Evolutionary conservation across 1,284 basidiomycete species (phyloP), one percentile per base, ranked within the genome.

Genomic region (Chondrostereum purpureum): DNA sequence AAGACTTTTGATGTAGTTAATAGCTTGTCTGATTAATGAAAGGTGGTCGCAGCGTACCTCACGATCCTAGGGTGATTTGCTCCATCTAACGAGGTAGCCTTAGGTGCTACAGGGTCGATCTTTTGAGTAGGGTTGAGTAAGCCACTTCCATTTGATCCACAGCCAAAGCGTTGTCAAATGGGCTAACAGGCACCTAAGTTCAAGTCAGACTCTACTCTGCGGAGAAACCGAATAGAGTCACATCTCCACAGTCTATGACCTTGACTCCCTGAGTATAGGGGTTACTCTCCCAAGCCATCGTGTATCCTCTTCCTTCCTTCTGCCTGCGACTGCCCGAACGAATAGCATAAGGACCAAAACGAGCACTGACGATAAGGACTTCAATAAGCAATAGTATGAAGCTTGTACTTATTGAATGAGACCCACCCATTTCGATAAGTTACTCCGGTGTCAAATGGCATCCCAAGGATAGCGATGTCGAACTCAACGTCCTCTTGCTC

Each of bases 311-410:
- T 17, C 60, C 50, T 13, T 70, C 67, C 23, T 76, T 65, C 54
- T 88, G 80, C 43, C 88, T 68, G 44, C 84, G 71, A 55, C 83
- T 84, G 3, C 86, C 87, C 6, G 83, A 81, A 22, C 88, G 80
- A 55, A 91, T 91, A 4, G 83, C 88, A 55, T 75, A 77, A 2
- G 88, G 88, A 8, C 88, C 88, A 66, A 91, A 91, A 2, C 88
- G 77, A 19, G 88, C 88, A n/a, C 70, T 73, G 31, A 21, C 4
- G 22, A 10, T 19, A 39, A 18, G 20, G 37, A 39, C 18, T n/a
- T n/a, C n/a, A n/a, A n/a, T n/a, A n/a, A n/a, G n/a, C n/a, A n/a
- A 46, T 42, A 49, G 16, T 20, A 35, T 13, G 13, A 24, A n/a
- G 14, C 12, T 4, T 27, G 14, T 17, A 44, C 31, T 14, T n/a